These are phyloP conservation scores for Calvatia gigantea DNA, from an alignment of 768 basidiomycete genomes.

Conservation along the genomic window DNA sequence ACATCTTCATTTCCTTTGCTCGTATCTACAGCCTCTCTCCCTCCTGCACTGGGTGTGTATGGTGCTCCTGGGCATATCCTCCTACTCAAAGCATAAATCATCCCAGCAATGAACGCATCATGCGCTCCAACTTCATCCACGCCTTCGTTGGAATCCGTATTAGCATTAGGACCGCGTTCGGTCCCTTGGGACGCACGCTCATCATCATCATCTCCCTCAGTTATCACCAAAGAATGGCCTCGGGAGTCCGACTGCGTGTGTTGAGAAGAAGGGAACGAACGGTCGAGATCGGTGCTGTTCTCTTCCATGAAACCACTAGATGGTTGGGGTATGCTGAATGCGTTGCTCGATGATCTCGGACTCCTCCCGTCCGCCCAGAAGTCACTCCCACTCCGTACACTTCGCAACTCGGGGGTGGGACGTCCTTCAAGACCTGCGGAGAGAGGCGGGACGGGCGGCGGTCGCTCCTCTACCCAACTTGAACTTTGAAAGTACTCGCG, in stretches of 20 bases:
- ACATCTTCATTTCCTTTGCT: slow-evolving; percentile 32
- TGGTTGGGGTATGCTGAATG: slow-evolving; percentile 40
- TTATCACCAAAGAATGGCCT: slow-evolving; percentile 23
- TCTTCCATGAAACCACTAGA: slow-evolving; percentile 23
- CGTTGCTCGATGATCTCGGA: slow-evolving; percentile 52
- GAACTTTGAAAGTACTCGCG: slow-evolving; percentile 86
- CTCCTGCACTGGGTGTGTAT: slow-evolving; percentile 58
- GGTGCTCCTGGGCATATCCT: slow-evolving; percentile 70
- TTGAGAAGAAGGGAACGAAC: slow-evolving; percentile 16
- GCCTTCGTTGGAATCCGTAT: slow-evolving; percentile 31
- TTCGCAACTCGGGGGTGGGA: slow-evolving; percentile 26
- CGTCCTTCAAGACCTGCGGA: slow-evolving; percentile 9
- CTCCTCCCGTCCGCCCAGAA: slow-evolving; percentile 69
- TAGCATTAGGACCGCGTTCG: slow-evolving; percentile 33
- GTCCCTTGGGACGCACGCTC: slow-evolving; percentile 59
- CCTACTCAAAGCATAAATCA: slow-evolving; percentile 79
- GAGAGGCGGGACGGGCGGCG: slow-evolving; percentile 18
- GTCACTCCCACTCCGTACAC: slow-evolving; percentile 67
- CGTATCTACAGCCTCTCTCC: slow-evolving; percentile 27
- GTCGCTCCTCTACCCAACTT: slow-evolving; percentile 65
- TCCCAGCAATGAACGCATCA: slow-evolving; percentile 82
- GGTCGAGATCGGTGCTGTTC: slow-evolving; percentile 15
- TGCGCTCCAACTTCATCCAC: slow-evolving; percentile 77
- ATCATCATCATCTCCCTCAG: slow-evolving; percentile 34
- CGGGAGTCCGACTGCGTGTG: slow-evolving; percentile 26